A percentile compares a stretch with the other conserved stretches of the same genome.
Evolutionary conservation across 345 rosid species (phyloP).

Genomic region (Toxicodendron radicans): DNA sequence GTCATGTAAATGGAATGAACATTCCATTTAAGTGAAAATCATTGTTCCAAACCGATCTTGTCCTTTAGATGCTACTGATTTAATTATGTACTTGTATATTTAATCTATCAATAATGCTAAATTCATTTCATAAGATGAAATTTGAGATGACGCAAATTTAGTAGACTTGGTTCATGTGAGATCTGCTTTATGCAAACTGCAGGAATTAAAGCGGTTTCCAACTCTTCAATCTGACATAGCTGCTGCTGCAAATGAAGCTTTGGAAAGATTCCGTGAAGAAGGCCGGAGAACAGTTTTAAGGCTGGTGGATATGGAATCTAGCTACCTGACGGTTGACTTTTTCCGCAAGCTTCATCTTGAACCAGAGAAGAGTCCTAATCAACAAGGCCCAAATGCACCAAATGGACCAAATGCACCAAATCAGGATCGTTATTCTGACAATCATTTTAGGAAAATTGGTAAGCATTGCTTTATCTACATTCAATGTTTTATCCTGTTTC

Average conservation of each 20-base stretch:
- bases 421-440: constrained; percentile 66
- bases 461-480: constrained; percentile 6
- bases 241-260: constrained; percentile 86
- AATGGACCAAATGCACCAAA: constrained; percentile 33
- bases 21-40: too few species aligned
- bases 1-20: not conserved
- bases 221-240: constrained; percentile 87
- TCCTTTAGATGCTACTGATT: not conserved
- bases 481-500: not conserved
- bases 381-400: constrained; percentile 33
- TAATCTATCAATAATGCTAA: not conserved
- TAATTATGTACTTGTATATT: not conserved
- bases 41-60: not conserved
- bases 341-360: constrained; percentile 88
- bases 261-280: constrained; percentile 93
- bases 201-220: constrained; percentile 96
- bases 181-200: constrained; percentile 24
- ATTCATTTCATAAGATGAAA: not conserved
- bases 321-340: constrained; percentile 94
- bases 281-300: constrained; percentile 83
- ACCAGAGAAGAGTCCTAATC: constrained; percentile 70
- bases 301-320: constrained; percentile 97
- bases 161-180: constrained; percentile 1
- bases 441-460: constrained; percentile 91
- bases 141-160: not conserved